Percentiles rank a stretch among this genome's conserved stretches.
Evolutionary conservation across 345 rosid species (phyloP).

Genomic region (Linum trigynum): DNA sequence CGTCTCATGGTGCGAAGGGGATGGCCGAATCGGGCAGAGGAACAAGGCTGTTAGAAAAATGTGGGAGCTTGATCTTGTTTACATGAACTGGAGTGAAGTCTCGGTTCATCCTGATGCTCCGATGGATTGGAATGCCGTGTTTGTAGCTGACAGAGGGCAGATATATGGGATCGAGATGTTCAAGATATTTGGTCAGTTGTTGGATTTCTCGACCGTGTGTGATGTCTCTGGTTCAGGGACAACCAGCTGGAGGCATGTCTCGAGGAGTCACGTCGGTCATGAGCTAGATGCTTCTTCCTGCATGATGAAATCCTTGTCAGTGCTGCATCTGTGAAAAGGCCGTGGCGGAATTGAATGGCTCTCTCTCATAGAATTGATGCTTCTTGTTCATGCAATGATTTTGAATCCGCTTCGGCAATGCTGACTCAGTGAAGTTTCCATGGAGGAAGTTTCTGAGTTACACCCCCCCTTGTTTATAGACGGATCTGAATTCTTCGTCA

Average conservation of each 20-base stretch:
- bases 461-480: neutral
- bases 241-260: conserved; percentile 61
- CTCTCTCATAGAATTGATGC: too few relatives aligned
- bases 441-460: too few relatives aligned
- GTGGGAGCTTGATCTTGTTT: conserved; percentile 89
- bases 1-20: conserved; percentile 98
- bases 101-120: conserved; percentile 98
- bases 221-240: conserved; percentile 32
- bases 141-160: conserved; percentile 58
- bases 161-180: conserved; percentile 92
- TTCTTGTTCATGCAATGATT: too few relatives aligned
- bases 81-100: conserved; percentile 70
- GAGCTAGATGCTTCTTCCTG: conserved; percentile 77
- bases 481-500: neutral
- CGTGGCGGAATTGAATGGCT: neutral
- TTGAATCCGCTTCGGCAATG: too few relatives aligned
- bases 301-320: conserved; percentile 67
- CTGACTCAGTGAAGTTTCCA: too few relatives aligned
- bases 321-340: conserved; percentile 48
- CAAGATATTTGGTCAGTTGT: conserved; percentile 90
- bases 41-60: conserved; percentile 93
- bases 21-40: conserved; percentile 86
- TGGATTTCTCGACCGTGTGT: conserved; percentile 70
- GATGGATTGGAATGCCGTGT: conserved; percentile 97
- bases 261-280: conserved; percentile 65